phyloP scores from a whole-genome alignment of 495 filamentous ascomycete genomes.

The Polyplosphaeria fusca region DNA sequence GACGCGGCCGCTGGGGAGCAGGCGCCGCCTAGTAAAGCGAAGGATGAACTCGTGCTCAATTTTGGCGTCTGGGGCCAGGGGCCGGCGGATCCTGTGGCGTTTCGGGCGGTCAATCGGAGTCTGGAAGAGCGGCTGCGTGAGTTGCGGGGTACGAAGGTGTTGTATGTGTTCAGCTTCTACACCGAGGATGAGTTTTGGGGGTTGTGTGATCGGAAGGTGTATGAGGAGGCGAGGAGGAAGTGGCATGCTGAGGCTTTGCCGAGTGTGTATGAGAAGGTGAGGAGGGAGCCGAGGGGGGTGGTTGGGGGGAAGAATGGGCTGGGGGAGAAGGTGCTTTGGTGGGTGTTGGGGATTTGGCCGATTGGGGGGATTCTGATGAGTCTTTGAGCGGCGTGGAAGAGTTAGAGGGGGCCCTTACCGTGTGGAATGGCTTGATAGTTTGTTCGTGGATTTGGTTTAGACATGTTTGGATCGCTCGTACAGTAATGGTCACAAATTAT shows the following conservation, averaged over 20 bases:
- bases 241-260: constrained; percentile 51
- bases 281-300: not conserved
- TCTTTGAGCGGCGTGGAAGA: too few relatives aligned
- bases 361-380: too few relatives aligned
- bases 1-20: too few relatives aligned
- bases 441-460: too few relatives aligned
- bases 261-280: constrained; percentile 49
- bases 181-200: constrained; percentile 54
- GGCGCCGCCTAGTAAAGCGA: too few relatives aligned
- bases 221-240: constrained; percentile 49
- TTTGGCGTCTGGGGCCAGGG: constrained; percentile 37
- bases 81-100: constrained; percentile 17
- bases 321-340: not conserved
- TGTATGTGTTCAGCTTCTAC: constrained; percentile 54
- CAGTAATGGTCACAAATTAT: too few relatives aligned
- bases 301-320: not conserved
- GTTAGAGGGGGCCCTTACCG: too few relatives aligned
- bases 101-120: constrained; percentile 32
- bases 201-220: constrained; percentile 49
- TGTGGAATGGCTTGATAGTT: too few relatives aligned
- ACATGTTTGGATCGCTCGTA: too few relatives aligned
- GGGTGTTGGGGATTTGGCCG: not conserved
- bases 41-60: constrained; percentile 14
- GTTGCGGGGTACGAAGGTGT: constrained; percentile 36
- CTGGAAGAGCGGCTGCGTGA: constrained; percentile 32